Base-by-base conservation (phyloP, 768 basidiomycete species). In the Suillus placidus region DNA sequence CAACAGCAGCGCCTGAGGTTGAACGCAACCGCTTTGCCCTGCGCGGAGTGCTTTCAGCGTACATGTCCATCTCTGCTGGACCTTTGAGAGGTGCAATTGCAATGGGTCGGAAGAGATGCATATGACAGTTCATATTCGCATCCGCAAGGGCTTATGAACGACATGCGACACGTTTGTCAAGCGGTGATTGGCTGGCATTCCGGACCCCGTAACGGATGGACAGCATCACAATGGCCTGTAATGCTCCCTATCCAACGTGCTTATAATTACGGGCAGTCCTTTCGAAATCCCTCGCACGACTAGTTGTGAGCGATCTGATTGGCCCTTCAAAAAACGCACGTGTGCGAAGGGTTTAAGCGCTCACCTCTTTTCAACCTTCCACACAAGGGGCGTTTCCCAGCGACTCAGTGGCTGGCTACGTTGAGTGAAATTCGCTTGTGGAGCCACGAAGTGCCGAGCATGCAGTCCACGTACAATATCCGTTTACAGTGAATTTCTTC, bases 21-120 rank as follows among this genome's bases (percentile, higher is more conserved):
- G 75, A 43, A 32, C 80, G 79, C 54, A 69, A 65, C 6, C 83
- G 83, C 68, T 84, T 84, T 10, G 80, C 82, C 32, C 77, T 78
- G 63, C 83, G 82, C 0, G 83, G 79, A 0, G 84, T 84, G 35
- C 76, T 71, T 0, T 74, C 81, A 1, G 75, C 64, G 72, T 83
- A 83, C n/a, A 69, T 0, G 63, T 72, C 72, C 69, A 70, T 76
- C 47, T 45, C n/a, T 14, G 51, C 37, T 37, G 43, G 62, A 49
- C 60, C 64, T 35, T 32, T n/a, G 47, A 45, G 51, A 35, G 54
- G 54, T 26, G 68, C 71, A 18, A 75, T 71, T 2, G 71, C 72
- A 72, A 76, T 72, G 60, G 71, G 68, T 26, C 72, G 73, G 38
- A 75, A 68, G 51, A 67, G 63, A 66, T 64, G 62, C 68, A 70